Conservation (phyloP, 2,329 filamentous ascomycete genomes). For the Tympanopsis confertula region DNA sequence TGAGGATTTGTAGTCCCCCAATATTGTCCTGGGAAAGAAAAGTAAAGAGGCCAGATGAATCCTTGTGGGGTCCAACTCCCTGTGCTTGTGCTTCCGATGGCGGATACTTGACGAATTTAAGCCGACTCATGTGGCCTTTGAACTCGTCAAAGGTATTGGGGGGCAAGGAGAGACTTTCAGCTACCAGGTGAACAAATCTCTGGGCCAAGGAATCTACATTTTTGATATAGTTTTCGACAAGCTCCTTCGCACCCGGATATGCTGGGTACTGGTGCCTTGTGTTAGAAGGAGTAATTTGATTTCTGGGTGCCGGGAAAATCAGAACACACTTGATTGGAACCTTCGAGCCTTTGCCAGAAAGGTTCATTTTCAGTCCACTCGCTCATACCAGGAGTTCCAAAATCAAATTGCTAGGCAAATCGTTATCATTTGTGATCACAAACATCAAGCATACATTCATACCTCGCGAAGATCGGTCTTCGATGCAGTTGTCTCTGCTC, state of each 20-base stretch:
- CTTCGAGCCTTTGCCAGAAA: conserved; percentile 20
- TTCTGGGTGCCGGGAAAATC: no score
- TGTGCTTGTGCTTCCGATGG: conserved; percentile 24
- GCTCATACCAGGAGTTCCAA: conserved; percentile 16
- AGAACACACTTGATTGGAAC: not conserved
- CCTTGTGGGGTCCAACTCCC: conserved; percentile 45
- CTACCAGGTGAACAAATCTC: conserved; percentile 39
- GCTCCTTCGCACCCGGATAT: conserved; percentile 7
- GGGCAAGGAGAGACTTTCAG: conserved; percentile 38
- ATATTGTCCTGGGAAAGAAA: not conserved
- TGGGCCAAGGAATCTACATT: conserved; percentile 32
- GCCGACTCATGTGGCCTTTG: conserved; percentile 30
- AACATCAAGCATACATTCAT: not conserved
- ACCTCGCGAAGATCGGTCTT: conserved; percentile 18
- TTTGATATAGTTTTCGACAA: conserved; percentile 35
- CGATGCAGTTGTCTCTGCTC: conserved; percentile 18
- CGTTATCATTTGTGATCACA: not conserved
- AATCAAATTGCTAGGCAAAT: conserved; percentile 29
- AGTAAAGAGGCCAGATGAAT: conserved; percentile 29
- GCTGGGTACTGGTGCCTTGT: not conserved
- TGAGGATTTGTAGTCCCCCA: not conserved
- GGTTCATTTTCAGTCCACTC: conserved; percentile 25
- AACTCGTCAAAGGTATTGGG: conserved; percentile 35
- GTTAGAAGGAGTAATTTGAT: no score
- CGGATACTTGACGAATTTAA: conserved; percentile 46